Evolutionary conservation across 306 rosid species (phyloP), one percentile per base, ranked within the genome.

Genomic region (Calophaca sinica): DNA sequence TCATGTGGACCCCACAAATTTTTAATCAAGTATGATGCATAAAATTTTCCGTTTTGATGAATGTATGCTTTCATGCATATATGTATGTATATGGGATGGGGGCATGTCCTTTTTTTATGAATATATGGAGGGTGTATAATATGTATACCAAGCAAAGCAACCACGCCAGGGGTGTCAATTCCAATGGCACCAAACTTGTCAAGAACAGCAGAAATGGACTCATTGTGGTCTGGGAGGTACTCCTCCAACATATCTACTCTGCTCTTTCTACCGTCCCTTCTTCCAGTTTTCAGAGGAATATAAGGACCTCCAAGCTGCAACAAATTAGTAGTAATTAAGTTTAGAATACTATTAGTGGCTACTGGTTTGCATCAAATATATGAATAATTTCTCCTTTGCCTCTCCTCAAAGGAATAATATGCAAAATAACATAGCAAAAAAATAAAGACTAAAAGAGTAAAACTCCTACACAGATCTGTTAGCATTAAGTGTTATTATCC

Each of bases 181-280:
- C 97, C 97, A 74, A 94, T 90, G 81, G 86, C 83, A 66, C 88
- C 88, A 82, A 94, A 94, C 70, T 87, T 87, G 3, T 90, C 96
- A 82, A 94, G 98, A 31, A 94, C 98, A 51, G 82, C 73, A 63
- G 97, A 87, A 78, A 94, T 94, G 86, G 92, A 90, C 46, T 94
- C 98, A 46, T 94, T 94, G 91, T 94, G 98, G 81, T 94, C 98
- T 55, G 98, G 98, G 10, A 94, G 96, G 83, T 83, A 94, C 14
- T 82, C 59, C 80, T 94, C 98, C 11, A 94, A 81, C 48, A 90
- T 78, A 8, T 90, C 96, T 5, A 94, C 96, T 82, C 98, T 90
- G 91, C 98, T 94, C 54, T 74, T 91, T 77, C 97, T 90, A 6
- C 98, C 98, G 80, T 94, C 98, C 79, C 98, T 94, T 84, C 98